phyloP scores from a whole-genome alignment of 1,284 basidiomycete species.

The Marasmius fiardii region DNA sequence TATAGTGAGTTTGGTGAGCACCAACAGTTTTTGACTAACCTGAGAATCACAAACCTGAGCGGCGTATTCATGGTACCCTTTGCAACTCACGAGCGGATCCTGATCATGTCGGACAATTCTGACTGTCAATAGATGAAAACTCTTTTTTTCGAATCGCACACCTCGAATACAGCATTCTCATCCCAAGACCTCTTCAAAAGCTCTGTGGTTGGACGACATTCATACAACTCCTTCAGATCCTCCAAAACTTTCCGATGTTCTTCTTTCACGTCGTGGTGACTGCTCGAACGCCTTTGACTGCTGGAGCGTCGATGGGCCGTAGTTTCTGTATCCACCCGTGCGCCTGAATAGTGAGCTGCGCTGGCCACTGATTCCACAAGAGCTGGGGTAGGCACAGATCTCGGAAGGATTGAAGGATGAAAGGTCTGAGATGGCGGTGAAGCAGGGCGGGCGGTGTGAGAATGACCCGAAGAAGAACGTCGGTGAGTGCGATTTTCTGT shows the following conservation, averaged over 20 bases:
- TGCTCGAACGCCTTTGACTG: constrained; percentile 21
- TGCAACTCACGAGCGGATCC: constrained; percentile 51
- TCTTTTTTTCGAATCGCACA: constrained; percentile 16
- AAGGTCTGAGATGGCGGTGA: constrained; percentile 41
- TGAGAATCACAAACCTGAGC: constrained; percentile 41
- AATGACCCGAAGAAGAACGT: constrained; percentile 25
- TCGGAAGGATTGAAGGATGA: constrained; percentile 37
- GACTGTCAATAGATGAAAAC: too few relatives aligned
- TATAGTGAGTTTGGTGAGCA: constrained; percentile 4
- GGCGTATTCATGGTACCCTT: constrained; percentile 50
- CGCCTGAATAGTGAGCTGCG: constrained; percentile 56
- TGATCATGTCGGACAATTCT: constrained; percentile 15
- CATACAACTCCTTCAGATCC: constrained; percentile 60
- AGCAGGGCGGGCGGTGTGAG: constrained; percentile 26
- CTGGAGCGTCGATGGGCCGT: constrained; percentile 33
- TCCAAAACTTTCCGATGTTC: constrained; percentile 42
- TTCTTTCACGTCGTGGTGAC: constrained; percentile 32
- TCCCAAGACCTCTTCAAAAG: constrained; percentile 60
- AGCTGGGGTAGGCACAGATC: constrained; percentile 43
- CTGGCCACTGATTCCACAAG: constrained; percentile 53
- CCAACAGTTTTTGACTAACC: constrained; percentile 6
- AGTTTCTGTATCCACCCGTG: constrained; percentile 31
- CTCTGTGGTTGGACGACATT: constrained; percentile 48
- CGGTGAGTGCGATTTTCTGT: constrained; percentile 19
- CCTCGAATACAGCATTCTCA: constrained; percentile 59